Conservation (phyloP, 805 yeast genomes). For the Lachancea kluyveri region DNA sequence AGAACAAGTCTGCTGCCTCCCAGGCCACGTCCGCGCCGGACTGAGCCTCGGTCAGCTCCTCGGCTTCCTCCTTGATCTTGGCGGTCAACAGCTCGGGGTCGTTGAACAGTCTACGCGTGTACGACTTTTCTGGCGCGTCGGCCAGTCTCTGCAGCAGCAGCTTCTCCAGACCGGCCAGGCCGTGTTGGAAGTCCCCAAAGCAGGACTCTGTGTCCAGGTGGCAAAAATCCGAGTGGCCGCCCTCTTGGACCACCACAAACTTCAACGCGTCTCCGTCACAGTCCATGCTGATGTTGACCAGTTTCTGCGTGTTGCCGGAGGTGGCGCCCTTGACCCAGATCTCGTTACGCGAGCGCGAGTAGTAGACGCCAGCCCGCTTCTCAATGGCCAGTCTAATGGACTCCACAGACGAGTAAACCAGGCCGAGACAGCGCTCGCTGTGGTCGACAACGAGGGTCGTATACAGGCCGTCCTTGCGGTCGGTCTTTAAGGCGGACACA, state of each 20-base stretch:
- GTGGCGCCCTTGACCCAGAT: slow-evolving; percentile 95
- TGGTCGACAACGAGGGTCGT: slow-evolving; percentile 75
- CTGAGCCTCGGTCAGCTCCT: slow-evolving; percentile 84
- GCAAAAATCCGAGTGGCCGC: slow-evolving; percentile 75
- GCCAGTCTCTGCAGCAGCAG: slow-evolving; percentile 55
- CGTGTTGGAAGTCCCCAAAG: slow-evolving; percentile 59
- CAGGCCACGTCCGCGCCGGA: slow-evolving; percentile 69
- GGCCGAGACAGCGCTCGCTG: slow-evolving; percentile 71
- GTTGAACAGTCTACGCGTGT: slow-evolving; percentile 79
- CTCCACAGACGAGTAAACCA: slow-evolving; percentile 83
- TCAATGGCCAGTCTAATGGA: slow-evolving; percentile 78
- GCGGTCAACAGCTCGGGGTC: slow-evolving; percentile 75
- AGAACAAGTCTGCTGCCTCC: slow-evolving; percentile 94
- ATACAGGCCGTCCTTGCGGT: slow-evolving; percentile 79
- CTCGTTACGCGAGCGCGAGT: slow-evolving; percentile 79
- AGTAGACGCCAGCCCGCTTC: slow-evolving; percentile 85
- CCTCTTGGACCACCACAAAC: slow-evolving; percentile 79
- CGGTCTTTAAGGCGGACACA: slow-evolving; percentile 56
- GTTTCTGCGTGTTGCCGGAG: slow-evolving; percentile 89
- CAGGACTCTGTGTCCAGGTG: slow-evolving; percentile 78
- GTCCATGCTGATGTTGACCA: slow-evolving; percentile 63
- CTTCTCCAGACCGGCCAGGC: slow-evolving; percentile 57
- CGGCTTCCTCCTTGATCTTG: slow-evolving; percentile 92
- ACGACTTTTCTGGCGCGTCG: slow-evolving; percentile 86
- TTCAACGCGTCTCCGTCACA: slow-evolving; percentile 91